Base-by-base conservation (phyloP, 2,329 filamentous ascomycete genomes). In the Curvularia spicifera region DNA sequence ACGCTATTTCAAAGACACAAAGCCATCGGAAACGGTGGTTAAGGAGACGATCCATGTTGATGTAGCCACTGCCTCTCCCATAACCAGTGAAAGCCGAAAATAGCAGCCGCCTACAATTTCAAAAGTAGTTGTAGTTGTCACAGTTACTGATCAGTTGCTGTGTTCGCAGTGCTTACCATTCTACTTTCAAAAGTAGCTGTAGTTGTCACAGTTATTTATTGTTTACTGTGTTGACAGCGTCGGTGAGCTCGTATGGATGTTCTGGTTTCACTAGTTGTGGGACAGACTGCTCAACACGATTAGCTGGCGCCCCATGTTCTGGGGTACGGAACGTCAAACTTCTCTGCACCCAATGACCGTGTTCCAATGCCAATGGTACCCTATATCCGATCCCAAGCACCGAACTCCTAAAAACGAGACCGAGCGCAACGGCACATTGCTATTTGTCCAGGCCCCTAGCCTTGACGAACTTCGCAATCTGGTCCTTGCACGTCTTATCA, bases 401-500 rank as follows among this genome's bases (percentile, higher is more conserved):
- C 12, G 4, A 29, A 31, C 44, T 31, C 18, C 28, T 46, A 1
- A 7, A 35, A 31, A 46, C 9, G 28, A 31, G 18, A 31, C 44
- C 28, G 9, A 46, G 28, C 44, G 28, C 44, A 46, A 20, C 18
- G 15, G n/a, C 15, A 18, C 35, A 18, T 13, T 9, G 15, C 80
- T 72, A 86, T 65, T 84, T 86, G 60, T 86, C 84, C 3, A 87
- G 69, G 40, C 81, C 83, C 71, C 84, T 82, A 50, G 81, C 81
- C 74, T 86, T 88, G 53, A 89, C 81, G 76, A 88, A 87, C 64
- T 85, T 82, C 8, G 81, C 81, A 67, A 90, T 83, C 62, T 84
- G 79, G 61, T 89, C 87, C 73, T 87, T 89, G 69, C 86, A 87
- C 13, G 80, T 79, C 74, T 88, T 87, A 69, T 89, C 87, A 53